phyloP scores from a whole-genome alignment of 2,329 filamentous ascomycete species.

The Trichoderma atroviride region DNA sequence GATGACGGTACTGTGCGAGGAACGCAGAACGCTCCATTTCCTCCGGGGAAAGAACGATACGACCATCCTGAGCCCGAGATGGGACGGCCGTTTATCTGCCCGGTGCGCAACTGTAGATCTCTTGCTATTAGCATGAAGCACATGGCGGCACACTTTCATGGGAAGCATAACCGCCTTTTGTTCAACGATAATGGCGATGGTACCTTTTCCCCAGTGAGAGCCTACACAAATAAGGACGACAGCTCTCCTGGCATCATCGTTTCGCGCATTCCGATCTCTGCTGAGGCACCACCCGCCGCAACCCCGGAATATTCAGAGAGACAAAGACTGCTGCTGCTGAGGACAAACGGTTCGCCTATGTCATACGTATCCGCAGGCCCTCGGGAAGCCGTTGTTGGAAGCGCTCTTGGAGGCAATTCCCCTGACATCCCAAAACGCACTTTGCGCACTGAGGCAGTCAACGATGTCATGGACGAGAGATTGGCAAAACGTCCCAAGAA shows the following conservation, averaged over 20 bases:
- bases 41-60: conserved; percentile 13
- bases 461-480: background rate
- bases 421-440: conserved; percentile 10
- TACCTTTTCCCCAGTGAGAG: conserved; percentile 39
- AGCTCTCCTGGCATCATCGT: conserved; percentile 37
- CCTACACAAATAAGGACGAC: conserved; percentile 32
- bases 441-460: background rate
- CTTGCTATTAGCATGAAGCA: conserved; percentile 33
- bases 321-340: background rate
- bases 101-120: conserved; percentile 42
- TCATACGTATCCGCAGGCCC: background rate
- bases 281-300: conserved; percentile 27
- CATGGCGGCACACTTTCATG: conserved; percentile 29
- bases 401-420: background rate
- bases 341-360: background rate
- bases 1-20: conserved; percentile 5
- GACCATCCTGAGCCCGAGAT: conserved; percentile 26
- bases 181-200: conserved; percentile 49
- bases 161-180: conserved; percentile 5
- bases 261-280: conserved; percentile 33
- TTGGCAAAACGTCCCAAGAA: conserved; percentile 16
- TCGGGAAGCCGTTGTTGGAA: background rate
- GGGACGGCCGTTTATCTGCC: conserved; percentile 39
- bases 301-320: conserved; percentile 1
- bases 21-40: conserved; percentile 15